Base-by-base conservation (phyloP, 306 rosid species). In the Prunus fruticosa region DNA sequence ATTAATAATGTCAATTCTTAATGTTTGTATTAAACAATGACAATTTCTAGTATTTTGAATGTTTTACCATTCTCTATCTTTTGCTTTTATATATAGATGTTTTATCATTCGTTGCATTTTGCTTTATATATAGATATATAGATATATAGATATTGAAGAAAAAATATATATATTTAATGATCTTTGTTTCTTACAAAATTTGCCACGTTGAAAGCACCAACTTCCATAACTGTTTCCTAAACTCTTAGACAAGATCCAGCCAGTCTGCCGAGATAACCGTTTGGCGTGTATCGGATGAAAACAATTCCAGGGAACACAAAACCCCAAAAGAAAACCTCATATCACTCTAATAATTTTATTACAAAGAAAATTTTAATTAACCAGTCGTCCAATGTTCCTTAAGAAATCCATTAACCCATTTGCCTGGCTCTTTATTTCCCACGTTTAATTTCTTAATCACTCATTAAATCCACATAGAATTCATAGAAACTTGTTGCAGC, bases 221-320 rank as follows among this genome's bases (percentile, higher is more conserved):
- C 69, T 71, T 70, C 78, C 63, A 53, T 32, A 85, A 80, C 78
- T 45, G 75, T 71, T 66, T 58, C 30, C 64, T 60, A 72, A 81
- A 78, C 84, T 56, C 22, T 58, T 66, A 70, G 84, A 78, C 86
- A 79, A 82, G 78, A 76, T 70, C 79, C 82, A 80, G 73, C 77
- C 16, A 16, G 74, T 67, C 25, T 34, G 67, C 70, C 76, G 69
- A 75, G 27, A 34, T 56, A 68, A 79, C 80, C 78, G 86, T 70
- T 69, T 67, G 72, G 67, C 79, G 66, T 65, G 80, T 80, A 68
- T 73, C 74, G 72, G 78, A 79, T 32, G 61, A 69, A 64, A 2
- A 32, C 6, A 38, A 56, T 20, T 34, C 47, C 30, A 52, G 0
- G n/a, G 9, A 30, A 53, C 61, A 32, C 32, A 71, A 20, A 53